Base-by-base conservation (phyloP, 2,329 filamentous ascomycete genomes). In the Stagonosporopsis tanaceti region DNA sequence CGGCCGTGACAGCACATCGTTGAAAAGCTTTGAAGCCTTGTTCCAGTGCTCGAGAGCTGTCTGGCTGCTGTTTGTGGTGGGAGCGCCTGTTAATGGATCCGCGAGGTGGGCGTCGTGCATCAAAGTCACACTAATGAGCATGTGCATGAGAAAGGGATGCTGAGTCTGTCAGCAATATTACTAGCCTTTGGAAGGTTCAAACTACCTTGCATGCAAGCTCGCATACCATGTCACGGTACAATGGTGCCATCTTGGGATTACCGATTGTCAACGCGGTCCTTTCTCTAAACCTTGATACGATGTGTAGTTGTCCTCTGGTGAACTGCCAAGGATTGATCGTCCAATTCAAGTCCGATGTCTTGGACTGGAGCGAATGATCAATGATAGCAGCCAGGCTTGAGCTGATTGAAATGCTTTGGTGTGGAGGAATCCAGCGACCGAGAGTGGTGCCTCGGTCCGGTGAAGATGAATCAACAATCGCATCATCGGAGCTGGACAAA, bases 131-230 rank as follows among this genome's bases (percentile, higher is more conserved):
- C 81, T 77, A 28, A 86, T 73, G 17, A 85, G 76, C 44, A 82
- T 75, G 66, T 87, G 85, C 73, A 85, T 80, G 5, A 87, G 74
- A 52, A 83, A 86, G 0, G 81, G 78, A 46, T 84, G 74, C 81
- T 82, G 32, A 3, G 6, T 6, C 40, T 4, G 22, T 55, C 14
- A 60, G 59, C 42, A 32, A 46, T 9, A 20, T 30, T 6, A 20
- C 15, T 5, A 2, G 4, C 30, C 7, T 22, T 30, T 9, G 17
- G 7, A 7, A 17, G n/a, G 17, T 24, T 4, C 27, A 38, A 62
- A 75, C 53, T 73, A 83, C 81, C 41, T 71, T 67, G 14, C 73
- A 75, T 0, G 77, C 77, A n/a, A 84, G 68, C 7, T 68, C 66
- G 1, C 77, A 66, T 4, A 76, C 70, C 27, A 76, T 71, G 6